These are phyloP conservation scores for Heterobasidion occidentale DNA, from an alignment of 1,284 basidiomycete genomes.

Conservation along the genomic window DNA sequence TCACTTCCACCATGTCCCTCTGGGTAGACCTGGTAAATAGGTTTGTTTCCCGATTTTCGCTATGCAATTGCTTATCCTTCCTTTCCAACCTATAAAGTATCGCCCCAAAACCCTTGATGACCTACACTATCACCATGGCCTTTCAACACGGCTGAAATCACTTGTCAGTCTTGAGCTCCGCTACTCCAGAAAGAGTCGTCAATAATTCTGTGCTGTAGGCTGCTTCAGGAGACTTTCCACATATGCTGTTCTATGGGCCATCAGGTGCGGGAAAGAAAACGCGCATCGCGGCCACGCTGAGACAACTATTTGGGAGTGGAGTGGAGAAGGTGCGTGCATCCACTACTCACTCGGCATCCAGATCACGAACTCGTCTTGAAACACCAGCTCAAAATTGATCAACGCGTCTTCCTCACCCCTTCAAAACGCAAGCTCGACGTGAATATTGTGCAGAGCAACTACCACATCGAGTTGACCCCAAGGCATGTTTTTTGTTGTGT, in stretches of 20 bases:
- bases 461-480: slow-evolving; percentile 96
- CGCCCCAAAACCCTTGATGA: slow-evolving; percentile 82
- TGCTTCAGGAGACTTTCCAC: slow-evolving; percentile 90
- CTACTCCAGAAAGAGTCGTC: not conserved
- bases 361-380: not conserved
- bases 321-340: slow-evolving; percentile 73
- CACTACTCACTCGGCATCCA: not conserved
- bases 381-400: slow-evolving; percentile 90
- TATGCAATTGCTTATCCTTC: not conserved
- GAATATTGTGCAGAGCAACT: slow-evolving; percentile 96
- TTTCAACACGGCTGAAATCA: slow-evolving; percentile 77
- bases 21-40: slow-evolving; percentile 11
- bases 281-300: slow-evolving; percentile 82
- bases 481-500: slow-evolving; percentile 46
- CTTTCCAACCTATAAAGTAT: slow-evolving; percentile 42
- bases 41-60: not conserved
- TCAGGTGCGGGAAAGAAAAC: slow-evolving; percentile 99
- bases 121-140: slow-evolving; percentile 82
- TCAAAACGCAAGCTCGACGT: slow-evolving; percentile 94
- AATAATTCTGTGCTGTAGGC: slow-evolving; percentile 36
- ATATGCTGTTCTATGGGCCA: slow-evolving; percentile 97
- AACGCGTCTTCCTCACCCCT: slow-evolving; percentile 92
- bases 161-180: slow-evolving; percentile 44
- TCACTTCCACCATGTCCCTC: slow-evolving; percentile 4
- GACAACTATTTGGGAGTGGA: slow-evolving; percentile 87